Evolutionary conservation across 805 yeast species (phyloP), one percentile per base, ranked within the genome.

Genomic region (Saccharomycopsis babjevae): DNA sequence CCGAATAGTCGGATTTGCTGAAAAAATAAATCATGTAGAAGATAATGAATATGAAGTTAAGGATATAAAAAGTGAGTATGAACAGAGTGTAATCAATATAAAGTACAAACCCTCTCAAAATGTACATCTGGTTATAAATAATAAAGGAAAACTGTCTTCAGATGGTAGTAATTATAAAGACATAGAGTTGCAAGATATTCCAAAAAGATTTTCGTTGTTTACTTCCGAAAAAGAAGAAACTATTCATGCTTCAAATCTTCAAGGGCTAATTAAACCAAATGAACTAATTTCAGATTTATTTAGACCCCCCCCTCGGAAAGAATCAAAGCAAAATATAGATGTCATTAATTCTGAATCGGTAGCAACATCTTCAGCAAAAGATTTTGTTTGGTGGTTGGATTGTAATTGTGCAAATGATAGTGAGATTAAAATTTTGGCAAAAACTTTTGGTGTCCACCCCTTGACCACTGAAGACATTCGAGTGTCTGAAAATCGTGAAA

Each of bases 361-460:
- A 16, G 32, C 52, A 10, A 22, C 52, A 8, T 46, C 28, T 18
- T 56, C 57, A 5, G 76, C 79, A 42, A 79, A 79, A 10, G 83
- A 82, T 59, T 83, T 85, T 1, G 79, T 84, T 13, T 87, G 94
- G 94, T 93, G 97, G 97, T 76, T 94, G 52, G 97, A 94, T 72
- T 93, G 98, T 71, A 78, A 83, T 56, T 88, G 97, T 69, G 98
- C 99, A 7, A 89, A 97, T 0, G 98, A 93, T 70, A 84, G 84
- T 30, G 99, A 94, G 74, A 90, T 94, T 96, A 88, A 88, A 70
- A 85, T 89, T 68, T 72, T 94, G 50, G 87, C 97, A 10, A 92
- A 92, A 68, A 93, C 97, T 0, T 94, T 94, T 73, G 97, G 97
- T 11, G 89, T 93, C 74, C 99, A 93, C 77, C 99, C 99, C 36